Conservation (phyloP, 257 asterid genomes). For the Coffea eugenioides region DNA sequence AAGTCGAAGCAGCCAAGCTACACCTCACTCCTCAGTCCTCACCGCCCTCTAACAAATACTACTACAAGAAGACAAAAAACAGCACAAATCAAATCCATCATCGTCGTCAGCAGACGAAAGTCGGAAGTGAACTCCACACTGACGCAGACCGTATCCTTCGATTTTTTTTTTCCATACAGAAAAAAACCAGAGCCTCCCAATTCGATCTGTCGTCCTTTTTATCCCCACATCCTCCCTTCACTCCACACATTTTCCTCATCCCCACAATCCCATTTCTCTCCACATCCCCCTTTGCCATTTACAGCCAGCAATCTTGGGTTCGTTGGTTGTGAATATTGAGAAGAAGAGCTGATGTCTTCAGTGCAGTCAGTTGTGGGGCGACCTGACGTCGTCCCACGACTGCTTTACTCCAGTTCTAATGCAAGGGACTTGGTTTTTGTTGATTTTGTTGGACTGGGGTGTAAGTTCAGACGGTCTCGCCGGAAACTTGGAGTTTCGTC, state of each 20-base stretch:
- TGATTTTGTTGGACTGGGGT: constrained; percentile 38
- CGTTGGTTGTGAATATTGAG: neutral
- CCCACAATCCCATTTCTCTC: neutral
- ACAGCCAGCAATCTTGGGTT: neutral
- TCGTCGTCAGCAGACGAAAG: neutral
- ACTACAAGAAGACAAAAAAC: neutral
- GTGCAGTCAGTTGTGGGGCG: constrained; percentile 30
- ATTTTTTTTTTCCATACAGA: neutral
- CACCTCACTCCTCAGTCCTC: neutral
- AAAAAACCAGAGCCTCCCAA: constrained; percentile 18
- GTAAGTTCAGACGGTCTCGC: constrained; percentile 26
- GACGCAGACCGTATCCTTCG: neutral
- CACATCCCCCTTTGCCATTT: neutral
- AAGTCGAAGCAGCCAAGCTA: too few species aligned
- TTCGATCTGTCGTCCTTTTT: constrained; percentile 20
- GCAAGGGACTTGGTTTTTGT: constrained; percentile 26
- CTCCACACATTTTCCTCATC: constrained; percentile 28
- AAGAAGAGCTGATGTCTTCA: constrained; percentile 25
- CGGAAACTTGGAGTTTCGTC: constrained; percentile 31
- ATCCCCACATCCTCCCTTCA: constrained; percentile 22
- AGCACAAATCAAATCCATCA: neutral
- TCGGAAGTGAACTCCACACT: constrained; percentile 9
- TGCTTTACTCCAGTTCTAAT: constrained; percentile 22
- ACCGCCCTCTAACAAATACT: too few species aligned
- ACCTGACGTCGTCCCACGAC: constrained; percentile 29